Conservation (phyloP, 768 basidiomycete species). For the Mycena vulgaris region DNA sequence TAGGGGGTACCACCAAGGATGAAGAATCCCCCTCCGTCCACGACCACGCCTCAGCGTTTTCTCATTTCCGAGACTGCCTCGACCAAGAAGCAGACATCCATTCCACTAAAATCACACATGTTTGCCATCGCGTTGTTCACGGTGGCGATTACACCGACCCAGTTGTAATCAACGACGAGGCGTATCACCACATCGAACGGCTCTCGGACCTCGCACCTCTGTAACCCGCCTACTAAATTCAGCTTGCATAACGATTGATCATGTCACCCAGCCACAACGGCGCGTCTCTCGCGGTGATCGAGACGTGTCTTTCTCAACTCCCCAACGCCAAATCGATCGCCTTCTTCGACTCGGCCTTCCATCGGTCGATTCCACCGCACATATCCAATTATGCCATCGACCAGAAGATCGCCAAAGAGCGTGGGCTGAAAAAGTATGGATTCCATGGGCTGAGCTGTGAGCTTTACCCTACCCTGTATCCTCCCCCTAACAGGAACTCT, state of each 20-base stretch:
- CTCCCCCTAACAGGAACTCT: neutral
- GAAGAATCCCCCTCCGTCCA: slow-evolving; percentile 56
- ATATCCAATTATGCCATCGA: slow-evolving; percentile 87
- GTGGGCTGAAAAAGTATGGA: slow-evolving; percentile 89
- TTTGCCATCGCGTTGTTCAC: slow-evolving; percentile 90
- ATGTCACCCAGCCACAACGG: slow-evolving; percentile 68
- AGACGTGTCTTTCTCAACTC: slow-evolving; percentile 72
- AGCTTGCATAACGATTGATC: neutral
- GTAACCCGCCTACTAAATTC: slow-evolving; percentile 47
- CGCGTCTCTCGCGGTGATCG: slow-evolving; percentile 66
- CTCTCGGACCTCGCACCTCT: slow-evolving; percentile 88
- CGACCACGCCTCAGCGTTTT: slow-evolving; percentile 76
- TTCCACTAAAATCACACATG: slow-evolving; percentile 59
- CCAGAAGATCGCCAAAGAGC: slow-evolving; percentile 69
- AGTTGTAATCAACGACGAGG: slow-evolving; percentile 75
- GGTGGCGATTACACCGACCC: slow-evolving; percentile 86
- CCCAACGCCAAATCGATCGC: slow-evolving; percentile 83
- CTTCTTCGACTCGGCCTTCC: slow-evolving; percentile 92
- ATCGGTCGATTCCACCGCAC: slow-evolving; percentile 81
- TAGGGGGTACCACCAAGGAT: slow-evolving; percentile 56
- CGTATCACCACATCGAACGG: slow-evolving; percentile 80
- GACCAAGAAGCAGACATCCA: slow-evolving; percentile 60
- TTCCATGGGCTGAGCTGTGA: slow-evolving; percentile 89
- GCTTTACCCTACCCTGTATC: slow-evolving; percentile 38
- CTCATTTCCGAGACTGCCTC: slow-evolving; percentile 69